Conservation (phyloP, 148 eudicot genomes). For the Agrostemma githago region DNA sequence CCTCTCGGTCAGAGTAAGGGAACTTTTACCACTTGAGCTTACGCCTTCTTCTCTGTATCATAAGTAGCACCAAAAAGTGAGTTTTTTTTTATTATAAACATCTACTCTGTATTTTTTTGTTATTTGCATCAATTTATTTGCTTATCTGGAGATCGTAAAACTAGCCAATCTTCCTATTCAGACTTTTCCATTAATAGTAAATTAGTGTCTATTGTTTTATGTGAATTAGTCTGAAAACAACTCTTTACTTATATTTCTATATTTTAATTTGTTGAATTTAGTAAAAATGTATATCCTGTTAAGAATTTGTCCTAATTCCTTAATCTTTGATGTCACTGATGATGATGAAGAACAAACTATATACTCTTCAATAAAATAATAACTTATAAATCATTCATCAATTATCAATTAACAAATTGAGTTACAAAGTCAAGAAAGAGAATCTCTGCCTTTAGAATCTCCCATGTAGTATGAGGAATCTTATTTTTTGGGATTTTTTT, state of each 20-base stretch:
- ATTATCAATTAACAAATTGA: background rate
- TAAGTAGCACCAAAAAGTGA: background rate
- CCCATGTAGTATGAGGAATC: background rate
- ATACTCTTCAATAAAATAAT: background rate
- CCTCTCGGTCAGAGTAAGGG: too few relatives aligned
- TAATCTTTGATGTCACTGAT: slow-evolving; percentile 8
- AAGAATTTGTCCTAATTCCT: background rate
- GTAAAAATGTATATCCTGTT: background rate
- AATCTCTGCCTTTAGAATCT: slow-evolving; percentile 3
- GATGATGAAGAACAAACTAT: slow-evolving; percentile 1
- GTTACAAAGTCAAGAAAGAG: slow-evolving; percentile 6
- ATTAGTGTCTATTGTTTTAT: background rate
- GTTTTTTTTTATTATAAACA: background rate
- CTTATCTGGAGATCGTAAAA: background rate
- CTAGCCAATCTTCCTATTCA: background rate
- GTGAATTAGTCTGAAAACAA: slow-evolving; percentile 2
- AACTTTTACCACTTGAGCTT: too few relatives aligned
- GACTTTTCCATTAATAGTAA: slow-evolving; percentile 13
- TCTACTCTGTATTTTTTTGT: background rate
- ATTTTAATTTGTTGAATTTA: background rate
- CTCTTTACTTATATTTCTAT: background rate
- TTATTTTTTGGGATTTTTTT: background rate
- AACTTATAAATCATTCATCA: background rate
- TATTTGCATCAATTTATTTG: too few relatives aligned
- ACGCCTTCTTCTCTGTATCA: too few relatives aligned